A percentile compares a stretch with the other conserved stretches of the same genome.
Evolutionary conservation across 768 basidiomycete species (phyloP).

Genomic region (Lactifluus hygrophoroides): DNA sequence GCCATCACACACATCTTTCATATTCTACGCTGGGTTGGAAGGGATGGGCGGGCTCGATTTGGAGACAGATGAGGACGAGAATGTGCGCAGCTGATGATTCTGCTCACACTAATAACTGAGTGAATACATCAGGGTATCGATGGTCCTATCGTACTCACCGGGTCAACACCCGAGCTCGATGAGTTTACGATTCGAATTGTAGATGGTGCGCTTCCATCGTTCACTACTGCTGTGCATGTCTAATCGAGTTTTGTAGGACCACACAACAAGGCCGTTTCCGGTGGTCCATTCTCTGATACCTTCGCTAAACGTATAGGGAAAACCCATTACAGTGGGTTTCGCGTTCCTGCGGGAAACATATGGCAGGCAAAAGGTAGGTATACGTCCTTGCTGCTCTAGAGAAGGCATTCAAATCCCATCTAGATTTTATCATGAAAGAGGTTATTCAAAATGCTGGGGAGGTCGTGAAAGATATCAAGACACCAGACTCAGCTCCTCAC

Average conservation of each 20-base stretch:
- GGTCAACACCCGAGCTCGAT: constrained; percentile 69
- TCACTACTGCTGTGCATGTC: neutral
- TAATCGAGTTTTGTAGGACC: constrained; percentile 36
- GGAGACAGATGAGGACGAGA: constrained; percentile 65
- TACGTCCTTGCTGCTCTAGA: neutral
- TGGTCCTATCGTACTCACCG: constrained; percentile 61
- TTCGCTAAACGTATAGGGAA: constrained; percentile 60
- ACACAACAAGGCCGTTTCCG: constrained; percentile 43
- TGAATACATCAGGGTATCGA: constrained; percentile 53
- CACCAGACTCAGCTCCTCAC: constrained; percentile 49
- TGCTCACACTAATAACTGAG: neutral
- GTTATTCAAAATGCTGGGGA: constrained; percentile 51
- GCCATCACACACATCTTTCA: constrained; percentile 58
- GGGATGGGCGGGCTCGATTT: constrained; percentile 78
- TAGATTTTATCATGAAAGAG: constrained; percentile 57
- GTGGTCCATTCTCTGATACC: constrained; percentile 46
- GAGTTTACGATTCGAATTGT: constrained; percentile 74
- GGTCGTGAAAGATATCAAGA: constrained; percentile 46
- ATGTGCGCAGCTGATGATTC: constrained; percentile 39
- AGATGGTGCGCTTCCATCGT: constrained; percentile 46
- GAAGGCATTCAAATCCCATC: neutral
- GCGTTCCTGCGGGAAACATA: constrained; percentile 51
- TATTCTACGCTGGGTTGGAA: constrained; percentile 86
- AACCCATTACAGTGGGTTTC: constrained; percentile 60
- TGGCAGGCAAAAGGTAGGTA: constrained; percentile 79